Evolutionary conservation across 2,329 filamentous ascomycete species (phyloP).

Genomic region (Penicillium sp.): DNA sequence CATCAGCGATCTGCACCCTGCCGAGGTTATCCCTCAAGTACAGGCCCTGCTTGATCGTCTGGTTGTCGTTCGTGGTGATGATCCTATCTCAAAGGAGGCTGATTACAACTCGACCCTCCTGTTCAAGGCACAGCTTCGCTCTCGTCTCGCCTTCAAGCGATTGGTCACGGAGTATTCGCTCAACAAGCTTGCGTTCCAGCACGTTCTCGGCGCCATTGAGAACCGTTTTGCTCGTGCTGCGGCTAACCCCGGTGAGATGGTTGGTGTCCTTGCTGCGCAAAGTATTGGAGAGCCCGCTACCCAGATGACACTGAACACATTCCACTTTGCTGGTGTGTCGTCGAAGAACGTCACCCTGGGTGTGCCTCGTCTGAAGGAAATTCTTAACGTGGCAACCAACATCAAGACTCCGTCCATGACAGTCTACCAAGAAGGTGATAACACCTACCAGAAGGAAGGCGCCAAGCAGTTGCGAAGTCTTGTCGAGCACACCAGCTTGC

Average conservation of each 20-base stretch:
- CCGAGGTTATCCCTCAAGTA: constrained; percentile 83
- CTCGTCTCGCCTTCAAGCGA: constrained; percentile 89
- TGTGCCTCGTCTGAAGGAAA: constrained; percentile 99
- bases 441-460: constrained; percentile 71
- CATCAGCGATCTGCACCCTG: constrained; percentile 86
- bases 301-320: constrained; percentile 99
- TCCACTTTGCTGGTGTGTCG: constrained; percentile 99
- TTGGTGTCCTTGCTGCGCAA: constrained; percentile 94
- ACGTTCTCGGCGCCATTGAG: constrained; percentile 89
- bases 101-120: constrained; percentile 87
- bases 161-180: constrained; percentile 84
- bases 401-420: constrained; percentile 99
- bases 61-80: constrained; percentile 83
- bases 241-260: constrained; percentile 96
- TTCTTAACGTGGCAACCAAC: constrained; percentile 95
- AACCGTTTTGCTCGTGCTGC: constrained; percentile 84
- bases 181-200: constrained; percentile 89
- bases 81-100: constrained; percentile 82
- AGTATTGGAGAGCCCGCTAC: constrained; percentile 98
- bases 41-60: constrained; percentile 76
- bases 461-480: constrained; percentile 85
- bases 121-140: constrained; percentile 90
- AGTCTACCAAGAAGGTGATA: constrained; percentile 74
- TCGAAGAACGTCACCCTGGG: constrained; percentile 99
- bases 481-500: constrained; percentile 92